Conservation (phyloP, 2,329 filamentous ascomycete species). For the Capronia coronata region DNA sequence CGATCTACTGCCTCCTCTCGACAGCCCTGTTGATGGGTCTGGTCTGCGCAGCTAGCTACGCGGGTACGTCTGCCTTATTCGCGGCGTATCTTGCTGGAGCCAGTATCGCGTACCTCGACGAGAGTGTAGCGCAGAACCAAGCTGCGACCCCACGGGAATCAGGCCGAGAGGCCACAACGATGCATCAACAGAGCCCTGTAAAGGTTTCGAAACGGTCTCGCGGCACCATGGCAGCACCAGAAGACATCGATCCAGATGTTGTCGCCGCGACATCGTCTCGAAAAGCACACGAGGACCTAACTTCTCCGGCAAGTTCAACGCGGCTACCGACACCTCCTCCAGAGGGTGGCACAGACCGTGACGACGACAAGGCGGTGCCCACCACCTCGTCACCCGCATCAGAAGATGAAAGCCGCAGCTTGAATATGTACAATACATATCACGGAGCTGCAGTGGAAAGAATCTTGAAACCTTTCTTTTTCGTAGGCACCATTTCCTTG, state of each 20-base stretch:
- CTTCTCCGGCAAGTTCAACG: neutral
- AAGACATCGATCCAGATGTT: neutral
- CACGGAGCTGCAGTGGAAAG: conserved; percentile 42
- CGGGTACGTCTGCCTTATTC: conserved; percentile 52
- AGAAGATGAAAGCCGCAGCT: conserved; percentile 25
- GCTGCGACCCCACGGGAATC: neutral
- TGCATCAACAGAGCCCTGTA: too few relatives aligned
- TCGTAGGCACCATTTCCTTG: conserved; percentile 38
- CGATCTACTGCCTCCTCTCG: conserved; percentile 36
- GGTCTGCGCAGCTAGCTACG: conserved; percentile 46
- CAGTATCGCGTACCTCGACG: conserved; percentile 47
- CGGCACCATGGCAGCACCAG: too few relatives aligned
- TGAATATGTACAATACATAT: conserved; percentile 41
- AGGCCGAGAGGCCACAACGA: too few relatives aligned
- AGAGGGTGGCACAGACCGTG: neutral
- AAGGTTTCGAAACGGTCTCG: too few relatives aligned
- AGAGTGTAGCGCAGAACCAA: neutral
- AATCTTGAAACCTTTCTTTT: conserved; percentile 66
- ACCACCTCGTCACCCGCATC: too few relatives aligned
- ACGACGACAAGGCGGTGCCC: too few relatives aligned
- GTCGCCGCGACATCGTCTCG: neutral
- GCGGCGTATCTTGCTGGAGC: conserved; percentile 54
- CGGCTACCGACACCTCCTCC: conserved; percentile 10
- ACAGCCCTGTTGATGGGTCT: conserved; percentile 42
- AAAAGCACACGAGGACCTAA: neutral